These are phyloP conservation scores for Tylopilus intermedius DNA, from an alignment of 768 basidiomycete species.

Conservation along the genomic window DNA sequence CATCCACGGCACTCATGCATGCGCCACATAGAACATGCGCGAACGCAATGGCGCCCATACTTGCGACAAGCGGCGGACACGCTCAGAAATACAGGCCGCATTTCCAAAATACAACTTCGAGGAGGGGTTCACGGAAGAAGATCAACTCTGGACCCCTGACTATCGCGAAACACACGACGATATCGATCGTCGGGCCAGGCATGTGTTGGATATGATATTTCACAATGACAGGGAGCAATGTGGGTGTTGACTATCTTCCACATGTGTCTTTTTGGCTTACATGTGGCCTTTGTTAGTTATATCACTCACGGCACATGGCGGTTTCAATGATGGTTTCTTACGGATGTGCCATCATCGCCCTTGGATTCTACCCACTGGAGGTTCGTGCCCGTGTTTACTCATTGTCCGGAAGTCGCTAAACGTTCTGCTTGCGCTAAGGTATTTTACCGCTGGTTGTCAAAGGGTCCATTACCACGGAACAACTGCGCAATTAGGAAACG, in stretches of 20 bases:
- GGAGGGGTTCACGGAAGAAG: conserved; percentile 52
- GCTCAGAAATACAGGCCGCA: conserved; percentile 38
- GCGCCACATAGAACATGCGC: conserved; percentile 48
- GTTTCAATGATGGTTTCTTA: conserved; percentile 56
- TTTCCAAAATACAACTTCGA: conserved; percentile 50
- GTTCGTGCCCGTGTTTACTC: conserved; percentile 33
- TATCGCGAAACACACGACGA: conserved; percentile 21
- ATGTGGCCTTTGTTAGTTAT: conserved; percentile 39
- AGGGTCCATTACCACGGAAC: neutral
- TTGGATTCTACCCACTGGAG: conserved; percentile 58
- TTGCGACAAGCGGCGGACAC: conserved; percentile 60
- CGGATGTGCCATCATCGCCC: conserved; percentile 37
- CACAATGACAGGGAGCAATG: conserved; percentile 38
- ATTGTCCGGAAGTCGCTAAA: neutral
- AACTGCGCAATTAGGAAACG: conserved; percentile 2
- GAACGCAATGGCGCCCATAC: conserved; percentile 66
- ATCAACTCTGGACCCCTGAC: conserved; percentile 48
- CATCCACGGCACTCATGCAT: too few species aligned
- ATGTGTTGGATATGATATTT: conserved; percentile 56
- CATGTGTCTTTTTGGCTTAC: neutral
- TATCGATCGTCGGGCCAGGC: conserved; percentile 43
- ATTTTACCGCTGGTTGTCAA: conserved; percentile 26
- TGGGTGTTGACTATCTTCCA: conserved; percentile 25
- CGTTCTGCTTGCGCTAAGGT: conserved; percentile 8
- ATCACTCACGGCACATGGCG: conserved; percentile 62